Base-by-base conservation (phyloP, 1,284 basidiomycete genomes). In the Cystobasidiaceae sp. region DNA sequence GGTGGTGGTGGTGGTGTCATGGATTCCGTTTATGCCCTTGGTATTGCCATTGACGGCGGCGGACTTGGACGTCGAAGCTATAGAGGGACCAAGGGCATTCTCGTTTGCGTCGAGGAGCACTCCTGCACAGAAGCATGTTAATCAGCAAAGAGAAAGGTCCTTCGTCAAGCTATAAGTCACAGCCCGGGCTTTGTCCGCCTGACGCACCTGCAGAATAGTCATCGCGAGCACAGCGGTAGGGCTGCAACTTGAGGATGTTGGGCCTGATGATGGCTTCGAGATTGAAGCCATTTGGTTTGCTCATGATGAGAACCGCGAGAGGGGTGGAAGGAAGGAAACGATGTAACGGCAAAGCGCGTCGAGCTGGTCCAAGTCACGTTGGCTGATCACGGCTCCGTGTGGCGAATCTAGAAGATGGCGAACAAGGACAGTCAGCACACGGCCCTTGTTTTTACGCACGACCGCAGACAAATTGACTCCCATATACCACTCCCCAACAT, bases 31-130 rank as follows among this genome's bases (percentile, higher is more conserved):
- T 33, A 46, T 33, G 46, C 51, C 62, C 27, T 58, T 65, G 25
- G 8, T 21, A 17, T 62, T 30, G 45, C 11, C 25, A n/a, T 19
- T 55, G 43, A 28, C 49, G 11, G 54, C 33, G 15, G 32, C 11
- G 49, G 44, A 41, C 45, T 44, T 56, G 21, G 60, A 63, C n/a
- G 32, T 56, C 21, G 37, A 62, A 3, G 83, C 80, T n/a, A 97
- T 85, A 1, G 89, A 86, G 74, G 91, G 89, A 0, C 94, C 94
- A 46, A 94, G 81, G 0, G 92, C 84, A 76, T 98, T 97, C 80
- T 98, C 94, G 78, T 97, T 98, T 32, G 96, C 96, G 73, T 99
- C 96, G 33, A 99, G 84, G n/a, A 99, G 84, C 71, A 97, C 87
- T 4, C 71, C 71, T 49, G 71, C 49, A n/a, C n/a, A 45, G 11